Conservation (phyloP, 169 alveolate genomes). For the Cardiosporidium cionae region DNA sequence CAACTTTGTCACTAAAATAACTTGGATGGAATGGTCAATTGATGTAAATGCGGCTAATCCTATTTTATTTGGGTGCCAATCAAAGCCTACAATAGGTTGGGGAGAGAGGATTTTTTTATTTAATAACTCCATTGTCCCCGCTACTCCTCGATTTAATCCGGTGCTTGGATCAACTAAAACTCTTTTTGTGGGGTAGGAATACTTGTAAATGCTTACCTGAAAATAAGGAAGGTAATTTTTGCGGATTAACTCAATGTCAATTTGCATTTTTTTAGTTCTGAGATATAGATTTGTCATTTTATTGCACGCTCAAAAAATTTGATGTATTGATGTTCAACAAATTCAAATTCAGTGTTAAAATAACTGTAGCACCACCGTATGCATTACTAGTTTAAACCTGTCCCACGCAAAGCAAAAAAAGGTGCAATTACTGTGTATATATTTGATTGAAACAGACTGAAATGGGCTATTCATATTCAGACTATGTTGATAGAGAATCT, state of each 20-base stretch:
- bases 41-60: constrained; percentile 65
- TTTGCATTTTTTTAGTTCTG: not conserved
- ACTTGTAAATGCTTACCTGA: constrained; percentile 45
- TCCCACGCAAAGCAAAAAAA: no score
- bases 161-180: constrained; percentile 58
- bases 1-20: constrained; percentile 45
- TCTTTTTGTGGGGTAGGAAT: constrained; percentile 72
- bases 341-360: not conserved
- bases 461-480: no score
- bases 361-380: not conserved
- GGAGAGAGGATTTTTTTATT: constrained; percentile 73
- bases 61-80: constrained; percentile 65
- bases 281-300: not conserved
- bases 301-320: not conserved
- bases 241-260: not conserved
- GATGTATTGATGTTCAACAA: not conserved
- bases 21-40: constrained; percentile 81
- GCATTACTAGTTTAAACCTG: not conserved
- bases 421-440: no score
- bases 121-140: constrained; percentile 74
- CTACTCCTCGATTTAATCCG: constrained; percentile 70
- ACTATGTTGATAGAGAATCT: no score
- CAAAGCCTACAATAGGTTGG: constrained; percentile 83
- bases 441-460: no score
- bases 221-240: not conserved